Evolutionary conservation across 805 yeast species (phyloP).

Genomic region (Saturnispora diversa): DNA sequence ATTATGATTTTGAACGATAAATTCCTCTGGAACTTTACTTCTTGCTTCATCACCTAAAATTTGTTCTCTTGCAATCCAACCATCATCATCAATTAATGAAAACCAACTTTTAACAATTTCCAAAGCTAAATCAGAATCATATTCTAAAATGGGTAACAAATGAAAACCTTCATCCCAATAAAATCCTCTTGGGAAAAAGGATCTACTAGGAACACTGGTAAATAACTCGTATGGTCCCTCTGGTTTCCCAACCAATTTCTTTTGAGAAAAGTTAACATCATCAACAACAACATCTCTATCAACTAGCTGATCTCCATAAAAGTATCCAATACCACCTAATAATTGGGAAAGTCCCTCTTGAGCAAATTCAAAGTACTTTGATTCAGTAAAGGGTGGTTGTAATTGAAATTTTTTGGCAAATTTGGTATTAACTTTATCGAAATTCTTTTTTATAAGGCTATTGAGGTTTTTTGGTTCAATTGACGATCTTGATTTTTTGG

Average conservation of each 20-base stretch:
- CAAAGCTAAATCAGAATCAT: slow-evolving; percentile 73
- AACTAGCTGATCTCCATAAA: slow-evolving; percentile 74
- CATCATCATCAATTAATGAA: slow-evolving; percentile 72
- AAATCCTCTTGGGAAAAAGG: slow-evolving; percentile 93
- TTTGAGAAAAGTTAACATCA: slow-evolving; percentile 58
- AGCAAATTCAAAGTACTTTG: slow-evolving; percentile 49
- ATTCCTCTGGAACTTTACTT: slow-evolving; percentile 75
- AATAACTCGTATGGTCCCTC: slow-evolving; percentile 78
- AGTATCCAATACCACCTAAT: slow-evolving; percentile 84
- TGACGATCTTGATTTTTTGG: slow-evolving; percentile 34
- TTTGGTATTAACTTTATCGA: slow-evolving; percentile 39
- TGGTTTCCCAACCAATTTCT: slow-evolving; percentile 39
- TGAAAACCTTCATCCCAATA: slow-evolving; percentile 99
- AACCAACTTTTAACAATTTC: slow-evolving; percentile 88
- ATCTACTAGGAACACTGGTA: slow-evolving; percentile 83
- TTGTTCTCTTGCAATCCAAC: slow-evolving; percentile 96
- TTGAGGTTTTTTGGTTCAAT: slow-evolving; percentile 34
- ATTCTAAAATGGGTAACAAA: slow-evolving; percentile 68
- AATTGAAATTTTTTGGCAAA: slow-evolving; percentile 46
- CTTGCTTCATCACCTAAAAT: slow-evolving; percentile 89
- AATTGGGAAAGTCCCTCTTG: slow-evolving; percentile 74
- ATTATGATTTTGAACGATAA: slow-evolving; percentile 77
- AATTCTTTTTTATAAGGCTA: slow-evolving; percentile 27
- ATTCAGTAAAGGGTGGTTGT: slow-evolving; percentile 43
- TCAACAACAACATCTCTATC: slow-evolving; percentile 63